phyloP scores from a whole-genome alignment of 2,329 filamentous ascomycete species.

The Chaetomium globosum region DNA sequence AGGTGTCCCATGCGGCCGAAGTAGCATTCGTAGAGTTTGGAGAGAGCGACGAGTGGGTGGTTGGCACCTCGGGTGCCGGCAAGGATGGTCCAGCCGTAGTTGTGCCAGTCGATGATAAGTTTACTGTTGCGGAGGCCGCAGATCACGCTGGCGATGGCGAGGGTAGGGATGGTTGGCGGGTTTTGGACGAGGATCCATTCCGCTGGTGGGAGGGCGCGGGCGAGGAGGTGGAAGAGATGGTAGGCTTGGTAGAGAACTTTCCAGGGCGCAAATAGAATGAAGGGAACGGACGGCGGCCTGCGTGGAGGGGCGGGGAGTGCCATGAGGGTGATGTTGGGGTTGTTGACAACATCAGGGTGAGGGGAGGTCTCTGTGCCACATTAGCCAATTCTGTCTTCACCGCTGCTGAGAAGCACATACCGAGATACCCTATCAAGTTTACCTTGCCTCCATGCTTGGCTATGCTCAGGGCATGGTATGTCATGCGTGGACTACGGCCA shows the following conservation, averaged over 20 bases:
- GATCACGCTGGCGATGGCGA: slow-evolving; percentile 72
- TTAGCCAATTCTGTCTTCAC: neutral
- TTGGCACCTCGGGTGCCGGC: slow-evolving; percentile 58
- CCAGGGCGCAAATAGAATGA: slow-evolving; percentile 75
- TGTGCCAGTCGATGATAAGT: slow-evolving; percentile 96
- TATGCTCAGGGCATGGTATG: slow-evolving; percentile 94
- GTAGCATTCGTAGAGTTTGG: slow-evolving; percentile 74
- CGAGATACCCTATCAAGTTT: slow-evolving; percentile 84
- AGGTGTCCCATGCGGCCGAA: slow-evolving; percentile 70
- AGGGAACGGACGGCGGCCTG: slow-evolving; percentile 68
- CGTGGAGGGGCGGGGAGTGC: slow-evolving; percentile 69
- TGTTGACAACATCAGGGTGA: slow-evolving; percentile 73
- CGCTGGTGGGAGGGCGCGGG: slow-evolving; percentile 72
- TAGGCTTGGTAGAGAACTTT: slow-evolving; percentile 84
- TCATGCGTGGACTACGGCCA: slow-evolving; percentile 94
- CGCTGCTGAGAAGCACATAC: slow-evolving; percentile 47
- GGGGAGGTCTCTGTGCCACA: slow-evolving; percentile 69
- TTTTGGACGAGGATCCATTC: slow-evolving; percentile 91
- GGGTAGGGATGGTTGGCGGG: slow-evolving; percentile 89
- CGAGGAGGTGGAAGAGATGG: slow-evolving; percentile 70
- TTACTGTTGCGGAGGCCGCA: slow-evolving; percentile 77
- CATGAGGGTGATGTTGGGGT: slow-evolving; percentile 70
- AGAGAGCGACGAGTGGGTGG: slow-evolving; percentile 77
- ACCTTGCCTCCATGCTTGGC: slow-evolving; percentile 79
- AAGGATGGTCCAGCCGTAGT: slow-evolving; percentile 95